Conservation (phyloP, 2,329 filamentous ascomycete genomes). For the Apiospora hydei region DNA sequence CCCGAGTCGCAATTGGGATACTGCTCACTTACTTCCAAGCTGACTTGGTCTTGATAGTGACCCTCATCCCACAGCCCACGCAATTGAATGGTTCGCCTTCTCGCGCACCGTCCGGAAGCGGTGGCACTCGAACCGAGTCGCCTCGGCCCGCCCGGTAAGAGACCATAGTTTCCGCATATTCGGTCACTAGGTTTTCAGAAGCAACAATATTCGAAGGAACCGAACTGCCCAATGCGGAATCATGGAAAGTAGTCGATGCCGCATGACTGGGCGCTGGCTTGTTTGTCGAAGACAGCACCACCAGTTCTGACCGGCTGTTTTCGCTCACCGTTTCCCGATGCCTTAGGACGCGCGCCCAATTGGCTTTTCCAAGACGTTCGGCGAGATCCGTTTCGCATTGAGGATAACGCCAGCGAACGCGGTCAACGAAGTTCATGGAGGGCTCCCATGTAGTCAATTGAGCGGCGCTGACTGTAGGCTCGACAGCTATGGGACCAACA, state of each 20-base stretch:
- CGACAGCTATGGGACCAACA: slow-evolving; percentile 24
- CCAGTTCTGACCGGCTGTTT: neutral
- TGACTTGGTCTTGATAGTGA: slow-evolving; percentile 25
- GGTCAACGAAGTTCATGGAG: slow-evolving; percentile 26
- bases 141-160: slow-evolving; percentile 28
- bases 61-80: slow-evolving; percentile 24
- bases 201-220: neutral
- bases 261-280: slow-evolving; percentile 8
- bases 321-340: neutral
- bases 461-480: slow-evolving; percentile 25
- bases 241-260: slow-evolving; percentile 24
- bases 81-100: slow-evolving; percentile 24
- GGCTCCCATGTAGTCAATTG: slow-evolving; percentile 24
- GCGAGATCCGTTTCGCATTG: slow-evolving; percentile 16
- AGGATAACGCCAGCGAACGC: slow-evolving; percentile 26
- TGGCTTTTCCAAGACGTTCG: slow-evolving; percentile 23
- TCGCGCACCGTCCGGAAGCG: slow-evolving; percentile 27
- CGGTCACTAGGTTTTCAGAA: neutral
- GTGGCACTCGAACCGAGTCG: slow-evolving; percentile 27
- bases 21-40: slow-evolving; percentile 27
- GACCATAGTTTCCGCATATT: slow-evolving; percentile 29
- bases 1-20: neutral
- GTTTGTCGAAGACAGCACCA: neutral
- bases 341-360: slow-evolving; percentile 22
- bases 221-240: slow-evolving; percentile 25